Evolutionary conservation across 1,284 basidiomycete genomes (phyloP).

Genomic region (Cutaneotrichosporon sp.): DNA sequence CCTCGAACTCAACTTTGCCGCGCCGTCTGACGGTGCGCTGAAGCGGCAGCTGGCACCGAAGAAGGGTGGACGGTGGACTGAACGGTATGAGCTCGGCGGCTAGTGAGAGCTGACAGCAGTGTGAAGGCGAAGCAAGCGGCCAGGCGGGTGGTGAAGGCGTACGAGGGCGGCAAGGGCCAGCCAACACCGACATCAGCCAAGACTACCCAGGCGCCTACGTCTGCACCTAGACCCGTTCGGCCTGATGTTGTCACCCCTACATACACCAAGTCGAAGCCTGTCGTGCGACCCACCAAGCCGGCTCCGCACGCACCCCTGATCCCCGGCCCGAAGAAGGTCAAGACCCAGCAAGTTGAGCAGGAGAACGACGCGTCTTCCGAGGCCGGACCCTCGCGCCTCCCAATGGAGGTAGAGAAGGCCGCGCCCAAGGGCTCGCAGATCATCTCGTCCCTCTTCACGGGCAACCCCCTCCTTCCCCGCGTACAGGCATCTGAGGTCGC

Average conservation of each 20-base stretch:
- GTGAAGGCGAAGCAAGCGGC: slow-evolving; percentile 49
- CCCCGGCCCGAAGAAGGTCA: slow-evolving; percentile 42
- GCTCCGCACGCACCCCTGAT: slow-evolving; percentile 4
- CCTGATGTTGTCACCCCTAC: background rate
- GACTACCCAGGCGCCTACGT: slow-evolving; percentile 8
- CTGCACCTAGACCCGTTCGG: background rate
- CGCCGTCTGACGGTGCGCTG: slow-evolving; percentile 25
- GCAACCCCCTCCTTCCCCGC: slow-evolving; percentile 45
- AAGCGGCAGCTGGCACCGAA: slow-evolving; percentile 42
- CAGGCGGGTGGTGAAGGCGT: slow-evolving; percentile 25
- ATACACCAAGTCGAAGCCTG: slow-evolving; percentile 5
- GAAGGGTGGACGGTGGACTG: slow-evolving; percentile 80
- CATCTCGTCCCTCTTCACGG: slow-evolving; percentile 88
- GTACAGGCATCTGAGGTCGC: slow-evolving; percentile 16
- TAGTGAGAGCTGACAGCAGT: slow-evolving; percentile 23
- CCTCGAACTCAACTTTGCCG: slow-evolving; percentile 53
- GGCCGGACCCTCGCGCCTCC: slow-evolving; percentile 28
- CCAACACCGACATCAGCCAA: slow-evolving; percentile 11
- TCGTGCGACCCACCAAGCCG: slow-evolving; percentile 12
- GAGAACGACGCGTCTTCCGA: slow-evolving; percentile 13
- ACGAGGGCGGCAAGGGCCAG: slow-evolving; percentile 13
- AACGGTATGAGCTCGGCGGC: slow-evolving; percentile 60
- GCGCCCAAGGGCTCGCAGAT: slow-evolving; percentile 58
- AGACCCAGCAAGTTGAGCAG: background rate
- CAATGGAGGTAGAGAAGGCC: slow-evolving; percentile 2